Percentiles rank a stretch among this genome's conserved stretches.
These are phyloP conservation scores for Ustilago curta DNA, from an alignment of 1,284 basidiomycete species.

Conservation along the genomic window DNA sequence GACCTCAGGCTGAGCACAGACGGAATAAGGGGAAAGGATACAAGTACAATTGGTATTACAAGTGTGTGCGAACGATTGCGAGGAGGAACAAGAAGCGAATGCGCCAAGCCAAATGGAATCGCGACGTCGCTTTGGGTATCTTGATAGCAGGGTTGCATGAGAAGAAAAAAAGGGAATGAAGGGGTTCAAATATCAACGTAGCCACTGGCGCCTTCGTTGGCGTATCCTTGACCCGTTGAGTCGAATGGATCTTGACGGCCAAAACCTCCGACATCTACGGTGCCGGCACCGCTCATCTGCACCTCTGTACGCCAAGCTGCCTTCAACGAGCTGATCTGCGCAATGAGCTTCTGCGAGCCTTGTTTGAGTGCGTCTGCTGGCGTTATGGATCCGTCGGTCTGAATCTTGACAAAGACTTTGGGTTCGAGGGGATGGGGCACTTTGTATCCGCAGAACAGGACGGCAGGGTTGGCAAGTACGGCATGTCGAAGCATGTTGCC, in stretches of 20 bases:
- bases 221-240: conserved; percentile 32
- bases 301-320: conserved; percentile 72
- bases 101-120: background rate
- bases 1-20: background rate
- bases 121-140: conserved; percentile 30
- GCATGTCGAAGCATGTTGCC: conserved; percentile 90
- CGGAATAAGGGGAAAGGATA: conserved; percentile 3
- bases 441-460: conserved; percentile 95
- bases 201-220: conserved; percentile 33
- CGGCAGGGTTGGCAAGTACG: conserved; percentile 64
- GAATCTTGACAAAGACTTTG: conserved; percentile 91
- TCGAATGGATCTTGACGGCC: conserved; percentile 42
- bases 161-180: background rate
- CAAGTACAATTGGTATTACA: conserved; percentile 43
- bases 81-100: background rate
- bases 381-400: conserved; percentile 88
- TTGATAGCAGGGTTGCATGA: conserved; percentile 1
- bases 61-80: conserved; percentile 12
- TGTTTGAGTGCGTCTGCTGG: conserved; percentile 86
- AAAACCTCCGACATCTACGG: conserved; percentile 41
- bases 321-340: conserved; percentile 75
- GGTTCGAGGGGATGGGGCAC: conserved; percentile 96
- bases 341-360: conserved; percentile 85
- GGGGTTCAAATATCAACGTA: conserved; percentile 53
- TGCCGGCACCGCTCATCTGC: conserved; percentile 63